Evolutionary conservation across 192 early-diverging fungal genomes (phyloP), one percentile per base, ranked within the genome.

Genomic region (Neocallimastix lanati): DNA sequence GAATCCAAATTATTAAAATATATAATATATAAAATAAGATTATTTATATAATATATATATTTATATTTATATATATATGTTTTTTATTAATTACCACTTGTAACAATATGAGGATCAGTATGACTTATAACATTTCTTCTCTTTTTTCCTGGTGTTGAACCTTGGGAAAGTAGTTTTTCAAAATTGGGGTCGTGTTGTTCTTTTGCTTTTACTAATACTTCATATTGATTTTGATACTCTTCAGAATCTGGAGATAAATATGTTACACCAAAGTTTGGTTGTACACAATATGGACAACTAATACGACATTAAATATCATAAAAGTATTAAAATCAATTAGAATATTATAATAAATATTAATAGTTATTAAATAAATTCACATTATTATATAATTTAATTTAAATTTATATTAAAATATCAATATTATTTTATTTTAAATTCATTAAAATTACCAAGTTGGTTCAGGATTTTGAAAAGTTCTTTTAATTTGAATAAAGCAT

Each of bases 401-500:
- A n/a, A n/a, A n/a, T n/a, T n/a, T n/a, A n/a, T n/a, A n/a, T n/a
- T n/a, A n/a, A n/a, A n/a, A n/a, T n/a, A n/a, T n/a, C n/a, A n/a
- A n/a, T n/a, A n/a, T n/a, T n/a, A n/a, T n/a, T n/a, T n/a, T n/a
- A n/a, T n/a, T n/a, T n/a, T n/a, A n/a, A n/a, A n/a, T n/a, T n/a
- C n/a, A n/a, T n/a, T n/a, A n/a, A 35, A 27, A 27, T 14, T 80
- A 76, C 77, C 80, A 76, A 18, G 94, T 91, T 0, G 93, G 88
- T 35, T 93, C 94, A 76, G 90, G 80, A 14, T 80, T 90, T 33
- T 83, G 77, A 76, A 88, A 89, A 76, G 93, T 90, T 33, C 96
- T 91, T 82, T 95, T 93, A 78, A 98, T 94, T 88, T 98, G 95
- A 76, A 97, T 92, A 88, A 98, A 98, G 83, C 96, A 98, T 81